Evolutionary conservation across 2,329 filamentous ascomycete genomes (phyloP).

Genomic region (Ceratocystiopsis brevicomis): DNA sequence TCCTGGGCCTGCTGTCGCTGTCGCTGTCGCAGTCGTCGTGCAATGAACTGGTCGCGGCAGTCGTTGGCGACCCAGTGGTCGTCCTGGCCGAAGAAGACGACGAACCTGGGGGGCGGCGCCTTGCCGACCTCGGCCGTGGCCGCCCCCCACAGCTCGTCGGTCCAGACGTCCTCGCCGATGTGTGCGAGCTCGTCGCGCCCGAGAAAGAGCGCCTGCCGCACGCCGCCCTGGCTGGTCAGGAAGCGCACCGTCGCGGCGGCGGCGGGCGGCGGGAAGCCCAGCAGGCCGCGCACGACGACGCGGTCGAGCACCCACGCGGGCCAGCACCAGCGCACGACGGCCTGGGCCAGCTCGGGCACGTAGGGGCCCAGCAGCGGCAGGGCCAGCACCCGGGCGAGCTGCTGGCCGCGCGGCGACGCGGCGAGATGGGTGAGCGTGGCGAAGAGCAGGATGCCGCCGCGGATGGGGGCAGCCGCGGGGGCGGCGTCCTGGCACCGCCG

Average conservation of each 20-base stretch:
- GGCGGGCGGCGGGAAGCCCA: conserved; percentile 27
- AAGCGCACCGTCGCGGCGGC: conserved; percentile 33
- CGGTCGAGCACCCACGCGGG: conserved; percentile 22
- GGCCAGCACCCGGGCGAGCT: conserved; percentile 25
- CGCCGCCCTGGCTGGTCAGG: conserved; percentile 35
- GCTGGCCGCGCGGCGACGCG: conserved; percentile 37
- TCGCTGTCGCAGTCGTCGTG: no score
- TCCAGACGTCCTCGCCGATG: conserved; percentile 41
- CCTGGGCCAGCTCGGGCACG: conserved; percentile 22
- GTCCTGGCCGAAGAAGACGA: conserved; percentile 38
- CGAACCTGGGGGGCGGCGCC: conserved; percentile 26
- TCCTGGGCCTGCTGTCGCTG: neutral
- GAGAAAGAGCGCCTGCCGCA: conserved; percentile 40
- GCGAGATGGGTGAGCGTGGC: conserved; percentile 58
- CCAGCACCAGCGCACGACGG: conserved; percentile 21
- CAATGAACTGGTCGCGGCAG: conserved; percentile 37
- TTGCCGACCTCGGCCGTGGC: conserved; percentile 8
- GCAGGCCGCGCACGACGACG: conserved; percentile 20
- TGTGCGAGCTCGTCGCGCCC: conserved; percentile 39
- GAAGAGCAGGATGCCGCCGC: conserved; percentile 46
- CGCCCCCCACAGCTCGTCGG: conserved; percentile 36
- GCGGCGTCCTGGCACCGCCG: conserved; percentile 27
- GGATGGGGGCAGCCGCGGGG: conserved; percentile 17
- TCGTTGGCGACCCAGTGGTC: conserved; percentile 45
- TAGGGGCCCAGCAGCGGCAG: conserved; percentile 23